These are phyloP conservation scores for Balansia obtecta DNA, from an alignment of 2,329 filamentous ascomycete species.

Conservation along the genomic window DNA sequence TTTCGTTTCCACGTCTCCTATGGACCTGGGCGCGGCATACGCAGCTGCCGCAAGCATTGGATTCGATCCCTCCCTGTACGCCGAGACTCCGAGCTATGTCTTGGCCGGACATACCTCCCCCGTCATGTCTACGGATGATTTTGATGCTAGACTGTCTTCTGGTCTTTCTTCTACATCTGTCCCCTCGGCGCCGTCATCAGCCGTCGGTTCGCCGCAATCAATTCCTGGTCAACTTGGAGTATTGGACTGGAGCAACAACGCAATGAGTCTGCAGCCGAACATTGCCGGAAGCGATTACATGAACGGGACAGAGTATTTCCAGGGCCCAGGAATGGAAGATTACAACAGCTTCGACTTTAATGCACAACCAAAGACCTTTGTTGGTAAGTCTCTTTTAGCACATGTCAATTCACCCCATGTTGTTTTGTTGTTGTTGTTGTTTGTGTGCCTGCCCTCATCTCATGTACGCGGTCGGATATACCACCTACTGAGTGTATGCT, in stretches of 20 bases:
- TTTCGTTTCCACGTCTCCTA: conserved; percentile 27
- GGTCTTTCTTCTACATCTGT: conserved; percentile 49
- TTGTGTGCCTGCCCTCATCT: background rate
- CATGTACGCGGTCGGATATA: background rate
- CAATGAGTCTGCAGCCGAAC: conserved; percentile 47
- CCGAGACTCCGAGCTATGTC: conserved; percentile 31
- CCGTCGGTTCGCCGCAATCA: conserved; percentile 54
- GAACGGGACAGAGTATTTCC: conserved; percentile 41
- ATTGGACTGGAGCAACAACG: conserved; percentile 43
- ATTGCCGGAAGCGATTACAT: conserved; percentile 49
- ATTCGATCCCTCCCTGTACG: conserved; percentile 36
- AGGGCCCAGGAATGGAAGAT: conserved; percentile 36
- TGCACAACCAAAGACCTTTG: conserved; percentile 36
- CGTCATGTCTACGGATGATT: conserved; percentile 36
- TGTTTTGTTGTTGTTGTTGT: background rate
- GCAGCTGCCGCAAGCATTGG: conserved; percentile 20
- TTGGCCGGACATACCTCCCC: conserved; percentile 36
- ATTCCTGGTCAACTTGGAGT: conserved; percentile 45
- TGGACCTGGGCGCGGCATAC: conserved; percentile 35
- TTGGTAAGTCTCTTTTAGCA: conserved; percentile 35
- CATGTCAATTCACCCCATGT: background rate
- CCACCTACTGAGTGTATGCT: background rate
- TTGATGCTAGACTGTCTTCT: conserved; percentile 36
- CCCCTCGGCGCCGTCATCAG: conserved; percentile 53
- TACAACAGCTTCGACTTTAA: conserved; percentile 34